Conservation (phyloP, 352 stramenopile genomes). For the Pythium scleroteichum region DNA sequence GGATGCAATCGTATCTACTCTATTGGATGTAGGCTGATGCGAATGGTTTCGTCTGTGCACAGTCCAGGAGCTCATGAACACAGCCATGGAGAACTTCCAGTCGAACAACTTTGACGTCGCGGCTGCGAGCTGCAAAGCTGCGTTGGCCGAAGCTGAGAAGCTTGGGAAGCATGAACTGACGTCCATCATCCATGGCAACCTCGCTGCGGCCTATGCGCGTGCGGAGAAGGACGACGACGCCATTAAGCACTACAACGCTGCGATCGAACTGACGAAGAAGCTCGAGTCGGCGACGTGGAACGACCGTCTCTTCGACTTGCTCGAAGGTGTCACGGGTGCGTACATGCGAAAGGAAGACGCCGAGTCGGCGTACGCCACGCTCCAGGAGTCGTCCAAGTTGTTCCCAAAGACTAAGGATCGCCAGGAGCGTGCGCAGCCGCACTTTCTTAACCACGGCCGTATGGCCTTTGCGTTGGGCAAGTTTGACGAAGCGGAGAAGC, state of each 20-base stretch:
- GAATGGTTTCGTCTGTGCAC: neutral
- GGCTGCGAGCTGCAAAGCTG: conserved; percentile 44
- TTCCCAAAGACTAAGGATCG: conserved; percentile 45
- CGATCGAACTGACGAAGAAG: conserved; percentile 40
- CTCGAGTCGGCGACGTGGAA: conserved; percentile 26
- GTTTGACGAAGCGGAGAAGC: conserved; percentile 44
- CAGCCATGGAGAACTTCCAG: conserved; percentile 65
- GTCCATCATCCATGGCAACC: conserved; percentile 63
- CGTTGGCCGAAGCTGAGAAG: conserved; percentile 47
- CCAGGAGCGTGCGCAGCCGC: conserved; percentile 42
- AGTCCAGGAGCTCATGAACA: conserved; percentile 58
- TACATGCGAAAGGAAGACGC: conserved; percentile 60
- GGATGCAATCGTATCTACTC: no score
- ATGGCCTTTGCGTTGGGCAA: conserved; percentile 59
- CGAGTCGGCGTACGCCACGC: conserved; percentile 47
- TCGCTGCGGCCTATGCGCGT: conserved; percentile 58
- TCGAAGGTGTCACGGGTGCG: conserved; percentile 52
- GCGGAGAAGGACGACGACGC: conserved; percentile 55
- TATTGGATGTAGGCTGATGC: neutral
- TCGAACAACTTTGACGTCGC: conserved; percentile 51
- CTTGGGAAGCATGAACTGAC: conserved; percentile 68
- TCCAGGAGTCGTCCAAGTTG: conserved; percentile 52
- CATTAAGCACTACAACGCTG: conserved; percentile 62
- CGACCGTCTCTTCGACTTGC: conserved; percentile 61
- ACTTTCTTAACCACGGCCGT: conserved; percentile 60